Evolutionary conservation across 495 filamentous ascomycete species (phyloP).

Genomic region (Venustampulla echinocandica): DNA sequence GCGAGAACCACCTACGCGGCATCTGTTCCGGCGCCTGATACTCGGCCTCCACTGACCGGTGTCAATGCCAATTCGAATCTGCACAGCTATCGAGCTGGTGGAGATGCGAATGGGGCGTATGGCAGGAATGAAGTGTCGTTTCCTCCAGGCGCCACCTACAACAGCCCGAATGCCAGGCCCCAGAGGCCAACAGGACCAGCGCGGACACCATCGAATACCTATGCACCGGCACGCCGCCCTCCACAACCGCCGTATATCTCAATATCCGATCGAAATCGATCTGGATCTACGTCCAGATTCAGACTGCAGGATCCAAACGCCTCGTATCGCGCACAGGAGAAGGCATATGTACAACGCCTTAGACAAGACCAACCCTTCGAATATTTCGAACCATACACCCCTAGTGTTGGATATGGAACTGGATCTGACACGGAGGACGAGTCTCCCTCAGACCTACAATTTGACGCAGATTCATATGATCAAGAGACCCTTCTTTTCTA

Average conservation of each 20-base stretch:
- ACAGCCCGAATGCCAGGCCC: conserved; percentile 28
- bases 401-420: conserved; percentile 52
- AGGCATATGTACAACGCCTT: conserved; percentile 69
- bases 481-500: conserved; percentile 89
- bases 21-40: conserved; percentile 28
- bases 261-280: conserved; percentile 37
- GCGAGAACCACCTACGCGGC: conserved; percentile 25
- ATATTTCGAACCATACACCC: conserved; percentile 68
- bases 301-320: conserved; percentile 58
- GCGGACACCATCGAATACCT: conserved; percentile 62
- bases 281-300: conserved; percentile 42
- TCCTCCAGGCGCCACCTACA: conserved; percentile 12
- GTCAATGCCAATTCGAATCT: conserved; percentile 17
- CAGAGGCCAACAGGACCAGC: conserved; percentile 54
- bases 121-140: conserved; percentile 20
- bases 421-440: conserved; percentile 88
- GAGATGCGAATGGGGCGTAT: conserved; percentile 15
- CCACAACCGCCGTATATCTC: conserved; percentile 24
- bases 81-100: conserved; percentile 10
- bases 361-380: conserved; percentile 50
- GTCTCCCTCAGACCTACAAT: conserved; percentile 74
- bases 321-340: conserved; percentile 75
- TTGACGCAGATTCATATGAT: conserved; percentile 78
- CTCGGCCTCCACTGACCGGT: conserved; percentile 24
- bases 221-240: conserved; percentile 68